phyloP scores from a whole-genome alignment of 495 filamentous ascomycete species.

The Acidiella bohemica region DNA sequence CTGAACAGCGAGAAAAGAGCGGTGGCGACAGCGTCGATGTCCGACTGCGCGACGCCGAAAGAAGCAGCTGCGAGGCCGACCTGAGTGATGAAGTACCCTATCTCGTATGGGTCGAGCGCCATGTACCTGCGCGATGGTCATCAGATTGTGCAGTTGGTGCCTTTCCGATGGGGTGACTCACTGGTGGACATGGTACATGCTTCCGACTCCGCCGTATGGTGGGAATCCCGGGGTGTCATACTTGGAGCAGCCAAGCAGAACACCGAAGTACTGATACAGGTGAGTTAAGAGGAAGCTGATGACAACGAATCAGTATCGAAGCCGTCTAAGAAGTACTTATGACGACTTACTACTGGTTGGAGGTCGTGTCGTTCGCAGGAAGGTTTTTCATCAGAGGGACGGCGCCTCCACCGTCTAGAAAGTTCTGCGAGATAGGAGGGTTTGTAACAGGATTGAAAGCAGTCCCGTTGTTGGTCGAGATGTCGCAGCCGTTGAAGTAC shows the following conservation, averaged over 20 bases:
- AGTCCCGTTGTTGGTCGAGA: slow-evolving; percentile 33
- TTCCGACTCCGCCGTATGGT: slow-evolving; percentile 32
- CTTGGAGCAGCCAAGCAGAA: slow-evolving; percentile 37
- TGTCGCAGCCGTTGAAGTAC: slow-evolving; percentile 39
- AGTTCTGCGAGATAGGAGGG: slow-evolving; percentile 26
- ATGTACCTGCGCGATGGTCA: too few relatives aligned
- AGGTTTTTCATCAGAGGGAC: slow-evolving; percentile 37
- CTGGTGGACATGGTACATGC: slow-evolving; percentile 38
- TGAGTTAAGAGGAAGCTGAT: slow-evolving; percentile 39
- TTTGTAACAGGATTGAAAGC: background rate
- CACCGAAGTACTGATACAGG: slow-evolving; percentile 41
- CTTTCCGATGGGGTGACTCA: slow-evolving; percentile 14
- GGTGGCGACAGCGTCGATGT: slow-evolving; percentile 29
- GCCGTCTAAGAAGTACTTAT: too few relatives aligned
- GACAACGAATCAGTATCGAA: slow-evolving; percentile 1
- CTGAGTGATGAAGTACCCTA: slow-evolving; percentile 42
- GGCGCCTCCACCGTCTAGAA: slow-evolving; percentile 42
- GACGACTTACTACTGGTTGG: slow-evolving; percentile 43
- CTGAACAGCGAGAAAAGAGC: slow-evolving; percentile 34
- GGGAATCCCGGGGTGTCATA: slow-evolving; percentile 33
- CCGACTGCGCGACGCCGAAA: slow-evolving; percentile 36
- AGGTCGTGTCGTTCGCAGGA: slow-evolving; percentile 33
- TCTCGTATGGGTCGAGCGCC: slow-evolving; percentile 35
- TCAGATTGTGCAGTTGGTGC: slow-evolving; percentile 1
- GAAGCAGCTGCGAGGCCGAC: slow-evolving; percentile 37